Conservation (phyloP, 2,329 filamentous ascomycete genomes). For the Xylariaceae sp. region DNA sequence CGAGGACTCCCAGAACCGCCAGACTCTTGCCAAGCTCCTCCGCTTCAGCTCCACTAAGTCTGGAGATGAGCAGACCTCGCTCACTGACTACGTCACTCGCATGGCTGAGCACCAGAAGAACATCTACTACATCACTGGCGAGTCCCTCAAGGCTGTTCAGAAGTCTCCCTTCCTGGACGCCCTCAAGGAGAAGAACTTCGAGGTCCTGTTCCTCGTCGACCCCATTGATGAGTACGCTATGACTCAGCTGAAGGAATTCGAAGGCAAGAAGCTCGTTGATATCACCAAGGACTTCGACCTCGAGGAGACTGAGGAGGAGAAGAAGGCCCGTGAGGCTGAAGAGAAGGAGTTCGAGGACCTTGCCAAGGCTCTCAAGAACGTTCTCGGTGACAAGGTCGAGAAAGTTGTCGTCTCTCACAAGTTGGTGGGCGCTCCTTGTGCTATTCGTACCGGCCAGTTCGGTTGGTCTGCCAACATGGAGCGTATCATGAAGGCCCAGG, state of each 20-base stretch:
- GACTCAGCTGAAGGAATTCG: constrained; percentile 99
- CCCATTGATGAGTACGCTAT: constrained; percentile 99
- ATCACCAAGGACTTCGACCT: constrained; percentile 99
- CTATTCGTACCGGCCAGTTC: constrained; percentile 99
- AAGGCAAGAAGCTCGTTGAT: constrained; percentile 99
- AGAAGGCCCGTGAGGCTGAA: constrained; percentile 89
- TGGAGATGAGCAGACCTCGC: constrained; percentile 90
- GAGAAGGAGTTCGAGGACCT: constrained; percentile 98
- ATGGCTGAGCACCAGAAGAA: constrained; percentile 99
- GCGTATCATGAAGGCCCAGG: constrained; percentile 99
- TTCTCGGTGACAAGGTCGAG: constrained; percentile 98
- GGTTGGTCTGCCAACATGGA: constrained; percentile 99
- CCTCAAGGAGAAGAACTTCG: constrained; percentile 98
- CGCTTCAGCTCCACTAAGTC: constrained; percentile 99
- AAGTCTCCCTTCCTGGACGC: constrained; percentile 99
- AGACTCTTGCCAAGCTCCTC: constrained; percentile 90
- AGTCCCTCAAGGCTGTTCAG: constrained; percentile 96
- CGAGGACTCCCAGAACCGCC: constrained; percentile 98
- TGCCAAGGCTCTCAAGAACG: constrained; percentile 97
- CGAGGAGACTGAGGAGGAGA: constrained; percentile 99
- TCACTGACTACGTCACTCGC: constrained; percentile 96
- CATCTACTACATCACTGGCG: constrained; percentile 99
- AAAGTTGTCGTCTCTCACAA: constrained; percentile 99
- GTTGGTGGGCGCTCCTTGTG: constrained; percentile 89
- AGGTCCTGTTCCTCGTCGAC: constrained; percentile 98